Percentiles rank a stretch among this genome's conserved stretches.
Conservation (phyloP, 176 grass and related monocot species). For the Paspalum notatum region DNA sequence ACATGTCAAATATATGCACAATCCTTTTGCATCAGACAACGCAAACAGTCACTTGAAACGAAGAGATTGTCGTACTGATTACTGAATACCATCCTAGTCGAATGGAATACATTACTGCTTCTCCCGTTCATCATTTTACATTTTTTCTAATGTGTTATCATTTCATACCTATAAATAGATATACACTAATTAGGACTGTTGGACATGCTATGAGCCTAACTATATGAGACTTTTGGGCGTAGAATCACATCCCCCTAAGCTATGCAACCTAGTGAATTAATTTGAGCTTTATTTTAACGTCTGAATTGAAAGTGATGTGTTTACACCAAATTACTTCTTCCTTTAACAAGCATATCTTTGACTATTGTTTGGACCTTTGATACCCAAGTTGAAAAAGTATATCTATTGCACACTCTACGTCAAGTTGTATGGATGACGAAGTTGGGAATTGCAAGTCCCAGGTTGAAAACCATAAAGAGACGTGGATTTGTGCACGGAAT, state of each 20-base stretch:
- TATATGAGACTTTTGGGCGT: neutral
- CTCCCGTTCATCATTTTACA: neutral
- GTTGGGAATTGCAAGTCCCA: slow-evolving; percentile 8
- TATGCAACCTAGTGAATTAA: neutral
- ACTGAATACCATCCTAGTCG: neutral
- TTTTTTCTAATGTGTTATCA: neutral
- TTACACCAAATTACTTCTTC: neutral
- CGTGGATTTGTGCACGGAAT: slow-evolving; percentile 27
- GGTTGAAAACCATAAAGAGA: slow-evolving; percentile 37
- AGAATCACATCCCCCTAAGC: neutral
- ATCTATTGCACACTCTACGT: neutral
- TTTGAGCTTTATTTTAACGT: neutral
- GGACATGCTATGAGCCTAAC: slow-evolving; percentile 20
- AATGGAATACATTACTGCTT: neutral
- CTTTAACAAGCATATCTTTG: slow-evolving; percentile 20
- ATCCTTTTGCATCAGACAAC: neutral
- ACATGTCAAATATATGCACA: neutral
- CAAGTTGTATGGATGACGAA: slow-evolving; percentile 2
- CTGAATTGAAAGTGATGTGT: slow-evolving; percentile 27
- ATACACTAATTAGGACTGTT: slow-evolving; percentile 5
- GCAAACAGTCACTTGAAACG: neutral
- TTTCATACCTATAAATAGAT: neutral
- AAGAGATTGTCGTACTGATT: neutral
- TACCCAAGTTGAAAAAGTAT: slow-evolving; percentile 29
- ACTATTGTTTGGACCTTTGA: slow-evolving; percentile 28